A percentile compares a stretch with the other conserved stretches of the same genome.
Conservation (phyloP, 306 rosid genomes). For the Lathyrus aphaca region DNA sequence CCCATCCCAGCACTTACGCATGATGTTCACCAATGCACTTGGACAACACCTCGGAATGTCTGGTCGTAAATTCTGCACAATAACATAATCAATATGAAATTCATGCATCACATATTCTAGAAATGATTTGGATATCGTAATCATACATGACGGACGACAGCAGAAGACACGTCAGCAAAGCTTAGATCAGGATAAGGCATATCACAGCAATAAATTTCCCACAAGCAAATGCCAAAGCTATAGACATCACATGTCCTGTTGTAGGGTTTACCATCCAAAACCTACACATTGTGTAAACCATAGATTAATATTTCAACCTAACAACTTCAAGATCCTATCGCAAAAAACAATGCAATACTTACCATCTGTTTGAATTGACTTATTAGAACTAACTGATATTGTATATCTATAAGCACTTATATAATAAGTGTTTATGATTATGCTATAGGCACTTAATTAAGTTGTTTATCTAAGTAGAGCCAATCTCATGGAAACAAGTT, state of each 20-base stretch:
- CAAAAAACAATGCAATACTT: background rate
- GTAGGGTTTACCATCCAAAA: slow-evolving; percentile 88
- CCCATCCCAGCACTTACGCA: slow-evolving; percentile 84
- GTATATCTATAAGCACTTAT: background rate
- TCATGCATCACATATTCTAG: background rate
- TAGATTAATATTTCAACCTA: slow-evolving; percentile 28
- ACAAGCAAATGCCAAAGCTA: slow-evolving; percentile 89
- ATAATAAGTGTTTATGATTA: background rate
- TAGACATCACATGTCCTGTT: slow-evolving; percentile 89
- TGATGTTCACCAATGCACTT: slow-evolving; percentile 51
- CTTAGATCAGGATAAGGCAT: slow-evolving; percentile 87
- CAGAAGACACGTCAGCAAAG: slow-evolving; percentile 74
- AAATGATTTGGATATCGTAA: background rate
- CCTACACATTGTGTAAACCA: slow-evolving; percentile 50
- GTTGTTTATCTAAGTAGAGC: background rate
- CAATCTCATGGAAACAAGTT: slow-evolving; percentile 4
- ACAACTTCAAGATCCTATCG: background rate
- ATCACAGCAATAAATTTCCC: slow-evolving; percentile 92
- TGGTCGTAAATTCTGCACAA: slow-evolving; percentile 72
- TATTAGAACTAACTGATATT: background rate
- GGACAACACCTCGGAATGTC: slow-evolving; percentile 88
- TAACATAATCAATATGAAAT: slow-evolving; percentile 20
- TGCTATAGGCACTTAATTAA: background rate
- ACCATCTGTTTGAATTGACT: background rate
- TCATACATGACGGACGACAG: slow-evolving; percentile 74